Conservation (phyloP, 345 rosid species). For the Lepidium sativum region DNA sequence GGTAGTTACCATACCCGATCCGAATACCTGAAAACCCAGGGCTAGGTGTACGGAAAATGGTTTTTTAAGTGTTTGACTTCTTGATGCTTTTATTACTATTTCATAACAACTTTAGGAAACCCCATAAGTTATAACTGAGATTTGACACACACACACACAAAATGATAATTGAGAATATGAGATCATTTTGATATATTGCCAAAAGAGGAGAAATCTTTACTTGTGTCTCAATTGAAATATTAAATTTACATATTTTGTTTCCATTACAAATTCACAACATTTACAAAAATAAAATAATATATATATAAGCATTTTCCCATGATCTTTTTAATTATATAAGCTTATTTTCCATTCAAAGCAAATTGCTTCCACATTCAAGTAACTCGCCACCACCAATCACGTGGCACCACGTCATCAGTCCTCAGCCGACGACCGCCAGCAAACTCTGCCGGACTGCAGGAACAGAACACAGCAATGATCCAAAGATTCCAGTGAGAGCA, state of each 20-base stretch:
- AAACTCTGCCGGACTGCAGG: slow-evolving; percentile 83
- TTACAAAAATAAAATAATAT: neutral
- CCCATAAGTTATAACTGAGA: no score
- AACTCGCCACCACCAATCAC: neutral
- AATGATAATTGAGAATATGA: no score
- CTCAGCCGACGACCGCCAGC: slow-evolving; percentile 57
- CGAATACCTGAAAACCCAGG: no score
- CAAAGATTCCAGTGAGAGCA: slow-evolving; percentile 90
- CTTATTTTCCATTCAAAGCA: neutral
- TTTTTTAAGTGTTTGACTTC: no score
- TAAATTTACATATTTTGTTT: neutral
- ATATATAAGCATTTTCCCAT: neutral
- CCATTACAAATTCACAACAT: slow-evolving; percentile 12
- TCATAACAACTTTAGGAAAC: no score
- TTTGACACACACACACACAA: no score
- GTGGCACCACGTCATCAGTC: neutral
- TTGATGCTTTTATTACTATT: no score
- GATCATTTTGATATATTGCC: no score
- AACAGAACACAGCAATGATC: slow-evolving; percentile 74
- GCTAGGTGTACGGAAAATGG: no score
- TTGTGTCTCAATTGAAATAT: no score
- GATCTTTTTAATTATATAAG: neutral
- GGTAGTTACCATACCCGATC: no score
- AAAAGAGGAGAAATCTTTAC: no score
- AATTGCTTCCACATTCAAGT: neutral